Evolutionary conservation across 2,329 filamentous ascomycete species (phyloP).

Genomic region (Fusarium algeriense): DNA sequence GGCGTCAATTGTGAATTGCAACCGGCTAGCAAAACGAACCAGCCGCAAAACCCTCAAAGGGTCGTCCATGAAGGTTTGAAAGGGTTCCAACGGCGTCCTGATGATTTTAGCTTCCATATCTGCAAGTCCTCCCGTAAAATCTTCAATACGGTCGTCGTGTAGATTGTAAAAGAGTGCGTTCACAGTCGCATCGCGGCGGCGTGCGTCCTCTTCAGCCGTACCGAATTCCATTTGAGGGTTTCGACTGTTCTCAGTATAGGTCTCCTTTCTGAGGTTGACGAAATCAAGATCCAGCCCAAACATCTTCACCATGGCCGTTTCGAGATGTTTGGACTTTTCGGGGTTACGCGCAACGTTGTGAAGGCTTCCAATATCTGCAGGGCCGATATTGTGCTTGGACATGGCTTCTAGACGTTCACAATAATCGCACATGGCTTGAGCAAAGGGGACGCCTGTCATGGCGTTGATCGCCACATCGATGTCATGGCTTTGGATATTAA

Average conservation of each 20-base stretch:
- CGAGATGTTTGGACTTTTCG: constrained; percentile 95
- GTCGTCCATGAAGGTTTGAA: constrained; percentile 94
- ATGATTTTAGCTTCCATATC: constrained; percentile 82
- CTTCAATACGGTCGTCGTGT: constrained; percentile 81
- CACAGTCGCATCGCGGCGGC: constrained; percentile 90
- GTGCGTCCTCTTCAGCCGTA: constrained; percentile 88
- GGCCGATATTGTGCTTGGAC: constrained; percentile 69
- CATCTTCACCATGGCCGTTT: constrained; percentile 88
- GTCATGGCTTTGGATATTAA: constrained; percentile 79
- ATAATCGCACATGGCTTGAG: constrained; percentile 75
- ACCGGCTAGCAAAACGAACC: constrained; percentile 88
- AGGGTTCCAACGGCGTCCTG: constrained; percentile 86
- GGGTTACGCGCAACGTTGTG: constrained; percentile 94
- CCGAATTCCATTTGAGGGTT: constrained; percentile 96
- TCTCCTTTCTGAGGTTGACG: constrained; percentile 93
- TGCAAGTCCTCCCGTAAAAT: constrained; percentile 82
- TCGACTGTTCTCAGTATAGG: constrained; percentile 87
- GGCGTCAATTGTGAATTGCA: constrained; percentile 82
- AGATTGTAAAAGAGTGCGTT: constrained; percentile 98
- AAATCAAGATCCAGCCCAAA: constrained; percentile 92
- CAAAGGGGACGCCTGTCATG: constrained; percentile 85
- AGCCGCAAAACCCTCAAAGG: constrained; percentile 88
- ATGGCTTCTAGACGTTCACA: constrained; percentile 71
- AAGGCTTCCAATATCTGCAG: constrained; percentile 76
- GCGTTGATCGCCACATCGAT: constrained; percentile 88